Evolutionary conservation across 306 rosid genomes (phyloP).

Genomic region (Fagus sylvatica): DNA sequence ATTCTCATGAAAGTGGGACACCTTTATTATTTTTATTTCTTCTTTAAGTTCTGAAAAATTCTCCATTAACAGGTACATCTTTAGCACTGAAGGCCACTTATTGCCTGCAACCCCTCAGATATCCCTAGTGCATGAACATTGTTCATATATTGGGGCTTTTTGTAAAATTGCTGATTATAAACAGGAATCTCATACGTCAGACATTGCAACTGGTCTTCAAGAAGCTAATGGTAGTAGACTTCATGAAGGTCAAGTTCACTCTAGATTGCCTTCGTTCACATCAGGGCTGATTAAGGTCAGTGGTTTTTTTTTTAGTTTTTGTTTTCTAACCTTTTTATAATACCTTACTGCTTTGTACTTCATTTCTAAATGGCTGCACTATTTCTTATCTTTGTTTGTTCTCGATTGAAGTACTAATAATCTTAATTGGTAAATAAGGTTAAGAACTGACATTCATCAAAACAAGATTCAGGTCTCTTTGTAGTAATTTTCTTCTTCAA

Average conservation of each 20-base stretch:
- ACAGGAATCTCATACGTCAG: slow-evolving; percentile 39
- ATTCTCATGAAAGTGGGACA: slow-evolving; percentile 13
- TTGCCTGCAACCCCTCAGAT: slow-evolving; percentile 90
- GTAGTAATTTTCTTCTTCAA: slow-evolving; percentile 6
- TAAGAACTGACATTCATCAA: slow-evolving; percentile 4
- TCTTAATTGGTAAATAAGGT: neutral
- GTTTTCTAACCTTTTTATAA: slow-evolving; percentile 14
- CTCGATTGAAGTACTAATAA: neutral
- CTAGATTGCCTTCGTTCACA: slow-evolving; percentile 41
- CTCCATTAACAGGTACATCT: slow-evolving; percentile 59
- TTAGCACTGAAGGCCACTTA: slow-evolving; percentile 97
- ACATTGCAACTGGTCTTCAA: slow-evolving; percentile 47
- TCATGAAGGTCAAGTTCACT: slow-evolving; percentile 39
- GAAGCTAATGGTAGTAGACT: slow-evolving; percentile 59
- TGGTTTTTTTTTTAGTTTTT: slow-evolving; percentile 10
- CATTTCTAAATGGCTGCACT: slow-evolving; percentile 8
- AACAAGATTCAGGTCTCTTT: slow-evolving; percentile 9
- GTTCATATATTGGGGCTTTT: slow-evolving; percentile 78
- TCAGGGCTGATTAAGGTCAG: slow-evolving; percentile 82
- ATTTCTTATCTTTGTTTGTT: slow-evolving; percentile 2
- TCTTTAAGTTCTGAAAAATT: slow-evolving; percentile 10
- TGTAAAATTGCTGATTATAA: slow-evolving; percentile 54
- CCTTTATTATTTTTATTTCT: slow-evolving; percentile 4
- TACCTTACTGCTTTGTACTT: slow-evolving; percentile 10
- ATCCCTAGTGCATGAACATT: slow-evolving; percentile 72